Conservation (phyloP, 2,329 filamentous ascomycete species). For the Beauveria pseudobassiana region DNA sequence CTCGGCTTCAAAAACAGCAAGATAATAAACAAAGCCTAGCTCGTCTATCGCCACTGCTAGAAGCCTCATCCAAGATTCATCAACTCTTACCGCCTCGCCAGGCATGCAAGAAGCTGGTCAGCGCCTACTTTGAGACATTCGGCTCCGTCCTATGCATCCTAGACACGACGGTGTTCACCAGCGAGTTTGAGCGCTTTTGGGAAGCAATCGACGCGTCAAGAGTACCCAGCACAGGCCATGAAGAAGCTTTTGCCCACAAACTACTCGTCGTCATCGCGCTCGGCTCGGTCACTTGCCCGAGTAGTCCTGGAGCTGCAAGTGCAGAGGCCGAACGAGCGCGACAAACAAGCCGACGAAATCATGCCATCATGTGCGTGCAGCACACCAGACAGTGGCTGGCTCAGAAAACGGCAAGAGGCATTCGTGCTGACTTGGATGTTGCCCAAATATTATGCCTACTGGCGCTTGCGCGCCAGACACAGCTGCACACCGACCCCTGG, state of each 20-base stretch:
- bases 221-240: constrained; percentile 12
- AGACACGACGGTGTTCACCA: constrained; percentile 43
- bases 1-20: neutral
- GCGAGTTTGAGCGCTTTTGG: constrained; percentile 39
- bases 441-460: constrained; percentile 26
- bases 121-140: constrained; percentile 41
- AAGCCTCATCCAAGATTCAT: neutral
- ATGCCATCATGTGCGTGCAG: constrained; percentile 17
- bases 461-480: constrained; percentile 20
- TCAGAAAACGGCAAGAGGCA: constrained; percentile 5
- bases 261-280: constrained; percentile 48
- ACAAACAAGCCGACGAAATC: constrained; percentile 1
- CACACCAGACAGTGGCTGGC: constrained; percentile 18
- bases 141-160: constrained; percentile 46
- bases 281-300: constrained; percentile 30
- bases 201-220: constrained; percentile 12
- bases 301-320: neutral
- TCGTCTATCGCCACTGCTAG: neutral
- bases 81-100: constrained; percentile 16
- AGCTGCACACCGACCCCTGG: constrained; percentile 3
- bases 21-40: neutral
- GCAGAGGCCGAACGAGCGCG: neutral
- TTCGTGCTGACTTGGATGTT: constrained; percentile 6
- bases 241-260: constrained; percentile 39
- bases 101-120: constrained; percentile 34